Base-by-base conservation (phyloP, 2,329 filamentous ascomycete species). In the Madurella mycetomatis region DNA sequence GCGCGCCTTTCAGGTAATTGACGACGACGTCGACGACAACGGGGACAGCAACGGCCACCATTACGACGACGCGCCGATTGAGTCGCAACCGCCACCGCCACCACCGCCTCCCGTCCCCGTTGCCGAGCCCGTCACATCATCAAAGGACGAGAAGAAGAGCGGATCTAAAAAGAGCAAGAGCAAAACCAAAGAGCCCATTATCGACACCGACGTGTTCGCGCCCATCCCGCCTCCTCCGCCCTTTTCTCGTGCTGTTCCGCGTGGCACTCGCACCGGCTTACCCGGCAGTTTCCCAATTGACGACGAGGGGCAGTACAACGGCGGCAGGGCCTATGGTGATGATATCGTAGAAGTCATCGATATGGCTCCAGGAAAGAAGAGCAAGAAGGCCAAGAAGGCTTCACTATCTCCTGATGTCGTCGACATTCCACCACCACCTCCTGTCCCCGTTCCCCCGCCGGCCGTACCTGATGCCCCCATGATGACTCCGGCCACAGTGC, bases 271-370 rank as follows among this genome's bases (percentile, higher is more conserved):
- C 65, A 54, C 63, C 64, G 69, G 69, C 31, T 70, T 82, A 5
- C 81, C 82, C 41, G 83, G 82, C 52, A 79, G 78, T 57, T 85
- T 85, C 65, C 82, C 82, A 19, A 71, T 73, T 42, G 76, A 78
- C 59, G 75, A 77, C 37, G 75, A 75, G 59, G 74, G 78, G 9
- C 44, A 41, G n/a, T 40, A 49, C 11, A 30, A 43, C 32, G 48
- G 48, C 37, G 47, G 41, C 11, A 9, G 41, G 19, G 47, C 47
- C 19, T 56, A 51, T 41, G 65, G 67, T 47, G 70, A 77, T 61
- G 76, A 77, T 56, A 73, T 76, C 40, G 67, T 80, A 41, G 77
- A 79, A 51, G 69, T 82, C 47, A 62, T 82, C 59, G 79, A 81
- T 54, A 73, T 78, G 68, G 70, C 76, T 13, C 67, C 77, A 9